Base-by-base conservation (phyloP, 2,329 filamentous ascomycete genomes). In the Tricladium varicosporioides region DNA sequence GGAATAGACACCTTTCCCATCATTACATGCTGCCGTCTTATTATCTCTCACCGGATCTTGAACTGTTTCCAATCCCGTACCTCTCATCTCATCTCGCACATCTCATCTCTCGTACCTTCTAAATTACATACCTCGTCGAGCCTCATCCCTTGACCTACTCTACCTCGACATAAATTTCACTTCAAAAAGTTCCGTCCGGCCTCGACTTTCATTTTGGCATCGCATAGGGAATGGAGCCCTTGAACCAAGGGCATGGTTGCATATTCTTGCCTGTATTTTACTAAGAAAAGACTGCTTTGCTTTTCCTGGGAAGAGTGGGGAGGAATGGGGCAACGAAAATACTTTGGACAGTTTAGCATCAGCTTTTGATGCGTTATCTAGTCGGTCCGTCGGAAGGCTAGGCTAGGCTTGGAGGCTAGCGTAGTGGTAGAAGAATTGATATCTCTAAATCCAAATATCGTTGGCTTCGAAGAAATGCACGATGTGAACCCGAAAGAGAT, bases 1-100 rank as follows among this genome's bases (percentile, higher is more conserved):
- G 63, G 73, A 61, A 59, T 67, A 69, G 56, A 58, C 31, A 31
- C 36, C 47, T 46, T 44, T 42, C 9, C 36, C 44, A 52, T 52
- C 18, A 47, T 15, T 48, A 16, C 32, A 51, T 50, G 16, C 3
- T 11, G 4, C 19, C 51, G 33, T 3, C 48, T 27, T 27, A 7
- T 27, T 27, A 7, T 27, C 22, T 27, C 22, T 27, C 22, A 27
- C 22, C 22, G 7, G 22, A 27, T 27, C 22, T 27, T 27, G 22
- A 27, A 27, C 22, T 7, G 22, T 7, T 27, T 27, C 22, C 22
- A 3, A 27, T 27, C 22, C 22, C 22, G 22, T 27, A 49, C 18
- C 33, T 18, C 43, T 47, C 19, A 31, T 22, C 42, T 56, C 48
- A 10, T 13, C 36, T 40, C 36, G 36, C 36, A n/a, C 36, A 40